Evolutionary conservation across 768 basidiomycete species (phyloP).

Genomic region (Kwoniella shandongensis): DNA sequence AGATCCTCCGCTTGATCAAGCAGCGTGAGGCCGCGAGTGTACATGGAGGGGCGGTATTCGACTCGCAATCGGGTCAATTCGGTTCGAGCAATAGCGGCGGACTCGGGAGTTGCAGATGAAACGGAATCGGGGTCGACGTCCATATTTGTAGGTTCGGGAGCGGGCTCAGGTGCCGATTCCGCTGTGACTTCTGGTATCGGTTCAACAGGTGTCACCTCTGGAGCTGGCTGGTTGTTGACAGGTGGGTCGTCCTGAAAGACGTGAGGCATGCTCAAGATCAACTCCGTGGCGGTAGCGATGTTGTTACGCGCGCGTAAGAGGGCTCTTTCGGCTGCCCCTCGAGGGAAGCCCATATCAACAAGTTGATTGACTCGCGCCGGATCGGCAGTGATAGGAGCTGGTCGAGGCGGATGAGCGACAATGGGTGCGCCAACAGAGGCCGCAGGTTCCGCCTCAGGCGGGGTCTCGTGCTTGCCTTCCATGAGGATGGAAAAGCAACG

Average conservation of each 20-base stretch:
- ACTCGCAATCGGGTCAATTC: slow-evolving; percentile 66
- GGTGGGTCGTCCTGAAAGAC: slow-evolving; percentile 31
- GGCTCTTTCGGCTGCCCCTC: slow-evolving; percentile 81
- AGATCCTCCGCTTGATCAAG: slow-evolving; percentile 84
- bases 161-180: slow-evolving; percentile 8
- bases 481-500: slow-evolving; percentile 76
- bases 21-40: slow-evolving; percentile 69
- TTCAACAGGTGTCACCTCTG: slow-evolving; percentile 4
- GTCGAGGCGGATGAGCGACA: slow-evolving; percentile 33
- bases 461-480: slow-evolving; percentile 76
- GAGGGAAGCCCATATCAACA: slow-evolving; percentile 94
- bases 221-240: slow-evolving; percentile 29
- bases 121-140: slow-evolving; percentile 5
- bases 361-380: slow-evolving; percentile 77
- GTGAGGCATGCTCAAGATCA: slow-evolving; percentile 67
- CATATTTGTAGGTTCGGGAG: background rate
- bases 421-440: slow-evolving; percentile 41
- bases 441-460: slow-evolving; percentile 57
- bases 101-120: background rate
- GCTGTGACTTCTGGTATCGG: slow-evolving; percentile 19
- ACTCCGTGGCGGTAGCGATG: slow-evolving; percentile 80
- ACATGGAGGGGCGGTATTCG: slow-evolving; percentile 65
- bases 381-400: slow-evolving; percentile 61
- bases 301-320: slow-evolving; percentile 83
- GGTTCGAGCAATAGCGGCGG: slow-evolving; percentile 58